Percentiles rank a stretch among this genome's conserved stretches.
Conservation (phyloP, 495 filamentous ascomycete genomes). For the Podospora pseudopauciseta region DNA sequence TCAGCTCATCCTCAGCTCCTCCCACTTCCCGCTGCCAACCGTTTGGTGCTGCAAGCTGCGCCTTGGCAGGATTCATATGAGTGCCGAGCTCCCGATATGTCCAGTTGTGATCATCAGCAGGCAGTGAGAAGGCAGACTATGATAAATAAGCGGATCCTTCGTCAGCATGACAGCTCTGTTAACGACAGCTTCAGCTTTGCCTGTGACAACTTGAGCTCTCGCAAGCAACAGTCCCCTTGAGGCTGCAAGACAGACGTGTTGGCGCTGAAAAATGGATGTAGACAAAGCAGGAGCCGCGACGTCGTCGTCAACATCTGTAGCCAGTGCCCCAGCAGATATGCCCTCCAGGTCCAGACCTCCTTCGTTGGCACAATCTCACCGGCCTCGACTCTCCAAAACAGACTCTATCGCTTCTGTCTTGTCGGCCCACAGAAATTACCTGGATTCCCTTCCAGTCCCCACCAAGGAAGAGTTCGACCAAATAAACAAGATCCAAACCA, state of each 20-base stretch:
- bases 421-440: conserved; percentile 39
- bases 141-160: background rate
- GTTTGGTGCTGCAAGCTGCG: background rate
- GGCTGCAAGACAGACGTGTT: background rate
- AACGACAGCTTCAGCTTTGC: background rate
- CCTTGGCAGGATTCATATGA: background rate
- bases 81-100: background rate
- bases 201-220: background rate
- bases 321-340: background rate
- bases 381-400: conserved; percentile 5
- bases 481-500: conserved; percentile 43
- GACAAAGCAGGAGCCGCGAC: background rate
- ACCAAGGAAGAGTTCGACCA: conserved; percentile 40
- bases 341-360: background rate
- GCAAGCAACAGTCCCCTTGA: background rate
- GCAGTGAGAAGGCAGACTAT: background rate
- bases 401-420: conserved; percentile 3
- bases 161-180: background rate
- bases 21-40: background rate
- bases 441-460: conserved; percentile 47
- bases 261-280: background rate
- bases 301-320: background rate
- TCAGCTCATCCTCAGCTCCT: background rate
- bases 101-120: background rate
- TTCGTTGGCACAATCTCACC: conserved; percentile 9